phyloP scores from a whole-genome alignment of 2,329 filamentous ascomycete genomes.

The Proliferodiscus dingleyae region DNA sequence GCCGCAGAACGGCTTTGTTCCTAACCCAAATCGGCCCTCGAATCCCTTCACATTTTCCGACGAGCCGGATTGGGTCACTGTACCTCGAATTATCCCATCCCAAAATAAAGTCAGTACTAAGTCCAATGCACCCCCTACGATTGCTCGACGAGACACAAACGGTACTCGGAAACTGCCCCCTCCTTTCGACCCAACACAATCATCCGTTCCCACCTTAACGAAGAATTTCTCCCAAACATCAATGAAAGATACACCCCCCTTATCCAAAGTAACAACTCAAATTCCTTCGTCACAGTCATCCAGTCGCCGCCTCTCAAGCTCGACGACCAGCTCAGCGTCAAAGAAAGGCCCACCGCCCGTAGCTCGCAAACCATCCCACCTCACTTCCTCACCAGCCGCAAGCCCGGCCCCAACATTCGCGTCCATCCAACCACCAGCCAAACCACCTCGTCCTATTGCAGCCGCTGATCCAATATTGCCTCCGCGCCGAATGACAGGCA shows the following conservation, averaged over 20 bases:
- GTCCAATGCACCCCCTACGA: slow-evolving; percentile 14
- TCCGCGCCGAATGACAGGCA: slow-evolving; percentile 22
- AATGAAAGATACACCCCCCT: slow-evolving; percentile 7
- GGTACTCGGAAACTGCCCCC: slow-evolving; percentile 27
- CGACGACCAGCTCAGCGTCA: slow-evolving; percentile 24
- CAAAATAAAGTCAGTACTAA: slow-evolving; percentile 1
- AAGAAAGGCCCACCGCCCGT: slow-evolving; percentile 31
- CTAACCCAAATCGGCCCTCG: slow-evolving; percentile 68
- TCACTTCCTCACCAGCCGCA: slow-evolving; percentile 21
- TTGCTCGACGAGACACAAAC: slow-evolving; percentile 13
- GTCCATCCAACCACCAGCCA: slow-evolving; percentile 6
- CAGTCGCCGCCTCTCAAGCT: slow-evolving; percentile 24
- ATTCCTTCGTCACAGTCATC: slow-evolving; percentile 11
- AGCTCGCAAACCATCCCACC: slow-evolving; percentile 30
- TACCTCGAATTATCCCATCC: slow-evolving; percentile 41
- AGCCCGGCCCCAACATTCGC: slow-evolving; percentile 15
- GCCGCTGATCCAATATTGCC: slow-evolving; percentile 19
- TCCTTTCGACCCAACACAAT: slow-evolving; percentile 19
- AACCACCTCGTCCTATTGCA: slow-evolving; percentile 10
- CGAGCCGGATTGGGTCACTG: slow-evolving; percentile 79
- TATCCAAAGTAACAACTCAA: too few relatives aligned
- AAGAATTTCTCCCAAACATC: slow-evolving; percentile 18
- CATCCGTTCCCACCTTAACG: slow-evolving; percentile 11
- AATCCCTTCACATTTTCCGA: slow-evolving; percentile 76
- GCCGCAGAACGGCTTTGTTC: slow-evolving; percentile 55